phyloP scores from a whole-genome alignment of 305 asterid genomes.

The Fraxinus albicans region DNA sequence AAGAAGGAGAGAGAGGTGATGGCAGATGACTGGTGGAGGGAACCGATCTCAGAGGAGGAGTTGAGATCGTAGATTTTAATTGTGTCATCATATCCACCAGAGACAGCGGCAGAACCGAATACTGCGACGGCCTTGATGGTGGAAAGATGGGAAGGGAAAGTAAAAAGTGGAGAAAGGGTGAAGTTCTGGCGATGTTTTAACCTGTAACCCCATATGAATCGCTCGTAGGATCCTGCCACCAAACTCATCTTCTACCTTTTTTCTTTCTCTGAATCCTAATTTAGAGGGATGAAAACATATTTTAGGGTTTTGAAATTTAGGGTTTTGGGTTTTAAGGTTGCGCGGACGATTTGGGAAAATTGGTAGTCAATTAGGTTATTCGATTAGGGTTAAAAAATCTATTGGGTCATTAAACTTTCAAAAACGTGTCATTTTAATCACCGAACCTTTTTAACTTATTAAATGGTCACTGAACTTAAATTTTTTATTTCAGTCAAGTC shows the following conservation, averaged over 20 bases:
- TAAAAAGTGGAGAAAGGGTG: constrained; percentile 31
- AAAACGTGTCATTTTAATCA: background rate
- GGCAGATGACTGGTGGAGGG: constrained; percentile 34
- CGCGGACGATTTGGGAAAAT: background rate
- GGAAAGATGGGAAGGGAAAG: constrained; percentile 43
- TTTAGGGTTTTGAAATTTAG: background rate
- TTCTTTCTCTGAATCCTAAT: background rate
- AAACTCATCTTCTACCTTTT: constrained; percentile 29
- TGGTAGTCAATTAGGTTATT: background rate
- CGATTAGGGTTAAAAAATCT: background rate
- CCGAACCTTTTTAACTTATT: background rate
- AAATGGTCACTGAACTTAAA: background rate
- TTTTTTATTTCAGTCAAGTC: background rate
- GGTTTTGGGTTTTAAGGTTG: background rate
- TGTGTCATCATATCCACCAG: constrained; percentile 50
- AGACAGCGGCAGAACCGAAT: constrained; percentile 41
- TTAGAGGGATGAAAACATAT: background rate
- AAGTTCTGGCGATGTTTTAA: constrained; percentile 23
- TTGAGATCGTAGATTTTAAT: constrained; percentile 50
- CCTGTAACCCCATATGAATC: constrained; percentile 49
- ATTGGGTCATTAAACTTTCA: background rate
- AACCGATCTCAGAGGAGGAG: constrained; percentile 42
- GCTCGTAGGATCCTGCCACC: constrained; percentile 50
- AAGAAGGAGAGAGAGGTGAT: constrained; percentile 41
- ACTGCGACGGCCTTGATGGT: constrained; percentile 46